Base-by-base conservation (phyloP, 208 protist species). In the Tritrichomonas foetus region DNA sequence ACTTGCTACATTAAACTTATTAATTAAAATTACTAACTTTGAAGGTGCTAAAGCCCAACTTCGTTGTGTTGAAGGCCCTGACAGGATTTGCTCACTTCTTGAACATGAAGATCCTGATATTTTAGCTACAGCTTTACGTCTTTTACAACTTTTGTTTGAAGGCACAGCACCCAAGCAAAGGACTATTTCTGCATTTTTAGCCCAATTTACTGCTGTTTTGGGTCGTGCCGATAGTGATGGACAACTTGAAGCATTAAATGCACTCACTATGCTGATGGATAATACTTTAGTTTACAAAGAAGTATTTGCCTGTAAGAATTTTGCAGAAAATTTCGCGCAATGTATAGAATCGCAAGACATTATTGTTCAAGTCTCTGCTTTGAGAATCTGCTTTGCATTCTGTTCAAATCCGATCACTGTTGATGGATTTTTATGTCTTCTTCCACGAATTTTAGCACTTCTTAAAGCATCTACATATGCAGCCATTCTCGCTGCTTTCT, bases 271-370 rank as follows among this genome's bases (percentile, higher is more conserved):
- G 47, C 22, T 89, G 2, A 89, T 89, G 78, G 78, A 89, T 16
- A 89, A 89, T n/a, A 89, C 20, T 47, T 57, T 89, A 57, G 78
- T 89, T 39, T 89, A 89, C 30, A 89, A 89, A 39, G 78, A 89
- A 89, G 78, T 89, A 30, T 55, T 1, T n/a, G 78, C 78, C 8
- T 47, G 20, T 47, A 53, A 89, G 9, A 39, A 53, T 11, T 89
- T 89, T 47, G 47, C 41, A 2, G 20, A 57, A 57, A 33, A 36
- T 47, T 89, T 89, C 20, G 47, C 27, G 0, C 20, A 1, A 36
- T 89, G 78, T 47, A 89, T 89, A 20, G 27, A 89, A 33, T 33
- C 14, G 8, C 47, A 89, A 39, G 78, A 89, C 57, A n/a, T 89
- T 3, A 89, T 47, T 16, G 47, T 89, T 20, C 78, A 89, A 89